Percentiles rank a stretch among this genome's conserved stretches.
Conservation (phyloP, 1,139 yeast species). For the Eremothecium cymbalariae region DNA sequence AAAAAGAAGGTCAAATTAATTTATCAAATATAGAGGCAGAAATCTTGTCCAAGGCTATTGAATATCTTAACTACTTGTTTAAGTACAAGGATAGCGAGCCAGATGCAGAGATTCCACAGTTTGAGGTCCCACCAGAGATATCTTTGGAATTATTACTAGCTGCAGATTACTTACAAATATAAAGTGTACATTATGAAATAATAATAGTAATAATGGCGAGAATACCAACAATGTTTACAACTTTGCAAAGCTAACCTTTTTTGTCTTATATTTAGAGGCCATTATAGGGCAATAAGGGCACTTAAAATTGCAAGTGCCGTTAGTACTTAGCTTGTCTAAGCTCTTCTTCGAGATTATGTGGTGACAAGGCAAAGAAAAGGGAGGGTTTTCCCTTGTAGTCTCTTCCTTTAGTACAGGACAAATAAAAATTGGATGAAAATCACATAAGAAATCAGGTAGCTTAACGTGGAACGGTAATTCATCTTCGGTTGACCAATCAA, state of each 20-base stretch:
- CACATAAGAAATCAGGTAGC: conserved; percentile 41
- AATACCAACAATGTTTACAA: conserved; percentile 14
- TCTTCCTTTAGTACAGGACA: conserved; percentile 91
- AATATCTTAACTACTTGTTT: conserved; percentile 69
- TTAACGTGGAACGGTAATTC: conserved; percentile 56
- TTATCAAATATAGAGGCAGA: conserved; percentile 56
- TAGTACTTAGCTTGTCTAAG: conserved; percentile 36
- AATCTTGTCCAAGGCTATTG: conserved; percentile 72
- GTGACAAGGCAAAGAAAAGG: conserved; percentile 56
- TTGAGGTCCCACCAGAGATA: conserved; percentile 86
- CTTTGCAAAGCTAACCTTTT: conserved; percentile 27
- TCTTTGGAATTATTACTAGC: conserved; percentile 87
- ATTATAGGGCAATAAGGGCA: conserved; percentile 61
- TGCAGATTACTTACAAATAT: conserved; percentile 71
- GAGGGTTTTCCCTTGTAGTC: conserved; percentile 51
- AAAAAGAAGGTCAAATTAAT: conserved; percentile 33
- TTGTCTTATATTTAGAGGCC: conserved; percentile 27
- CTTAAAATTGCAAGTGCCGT: conserved; percentile 40
- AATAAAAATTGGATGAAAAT: conserved; percentile 78
- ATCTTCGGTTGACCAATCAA: conserved; percentile 49
- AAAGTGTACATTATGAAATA: conserved; percentile 6
- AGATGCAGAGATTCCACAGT: conserved; percentile 63
- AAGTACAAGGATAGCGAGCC: conserved; percentile 57
- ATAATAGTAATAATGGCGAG: neutral
- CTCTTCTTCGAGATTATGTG: conserved; percentile 52